A percentile compares a stretch with the other conserved stretches of the same genome.
phyloP scores from a whole-genome alignment of 1,284 basidiomycete species.

The Ceratobasidium sp. region DNA sequence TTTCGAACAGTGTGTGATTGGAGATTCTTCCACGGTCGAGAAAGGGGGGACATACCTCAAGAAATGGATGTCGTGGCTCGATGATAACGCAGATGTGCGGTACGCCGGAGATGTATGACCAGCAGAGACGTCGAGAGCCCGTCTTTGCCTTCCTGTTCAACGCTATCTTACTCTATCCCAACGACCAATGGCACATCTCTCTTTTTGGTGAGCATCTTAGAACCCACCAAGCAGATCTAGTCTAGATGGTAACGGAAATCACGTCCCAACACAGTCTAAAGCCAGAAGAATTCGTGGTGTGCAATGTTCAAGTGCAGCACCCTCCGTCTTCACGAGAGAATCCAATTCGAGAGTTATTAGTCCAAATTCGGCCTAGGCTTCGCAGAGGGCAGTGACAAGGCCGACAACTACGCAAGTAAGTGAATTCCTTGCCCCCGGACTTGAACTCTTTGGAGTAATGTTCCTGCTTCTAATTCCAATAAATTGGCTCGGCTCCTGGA shows the following conservation, averaged over 20 bases:
- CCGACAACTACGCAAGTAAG: neutral
- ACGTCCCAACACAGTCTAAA: neutral
- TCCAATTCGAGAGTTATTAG: neutral
- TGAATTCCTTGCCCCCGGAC: neutral
- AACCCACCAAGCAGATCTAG: neutral
- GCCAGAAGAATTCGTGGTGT: neutral
- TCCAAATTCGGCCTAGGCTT: neutral
- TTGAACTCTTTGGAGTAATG: neutral
- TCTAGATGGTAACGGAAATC: neutral
- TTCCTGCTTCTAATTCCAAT: slow-evolving; percentile 16
- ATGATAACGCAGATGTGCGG: slow-evolving; percentile 88
- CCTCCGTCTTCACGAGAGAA: neutral
- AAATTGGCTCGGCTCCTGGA: neutral
- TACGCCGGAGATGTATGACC: slow-evolving; percentile 68
- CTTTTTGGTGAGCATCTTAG: neutral
- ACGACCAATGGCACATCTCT: neutral
- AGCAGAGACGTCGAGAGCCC: neutral
- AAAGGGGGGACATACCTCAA: slow-evolving; percentile 87
- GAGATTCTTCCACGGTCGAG: slow-evolving; percentile 88
- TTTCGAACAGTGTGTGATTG: slow-evolving; percentile 82
- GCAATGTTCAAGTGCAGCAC: neutral
- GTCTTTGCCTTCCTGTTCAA: neutral
- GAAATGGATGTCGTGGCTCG: slow-evolving; percentile 91
- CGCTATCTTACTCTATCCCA: neutral
- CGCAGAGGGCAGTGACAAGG: neutral